Base-by-base conservation (phyloP, 164 flowering plant species). In the Pachysandra terminalis region DNA sequence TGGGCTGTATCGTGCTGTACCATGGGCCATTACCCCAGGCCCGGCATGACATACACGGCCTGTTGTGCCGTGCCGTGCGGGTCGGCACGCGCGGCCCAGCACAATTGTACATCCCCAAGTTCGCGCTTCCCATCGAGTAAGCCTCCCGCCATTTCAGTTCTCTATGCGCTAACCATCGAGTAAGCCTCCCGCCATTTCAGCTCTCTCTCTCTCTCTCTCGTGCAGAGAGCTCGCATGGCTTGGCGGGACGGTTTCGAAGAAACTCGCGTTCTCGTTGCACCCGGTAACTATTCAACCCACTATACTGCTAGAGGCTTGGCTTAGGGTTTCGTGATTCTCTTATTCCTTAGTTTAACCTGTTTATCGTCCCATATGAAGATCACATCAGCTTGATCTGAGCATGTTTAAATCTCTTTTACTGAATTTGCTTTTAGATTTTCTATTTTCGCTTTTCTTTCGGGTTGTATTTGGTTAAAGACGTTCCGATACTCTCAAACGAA, bases 221-320 rank as follows among this genome's bases (percentile, higher is more conserved):
- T 1, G 51, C 10, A 2, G 14, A 10, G 40, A 6, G 19, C 35
- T 35, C 49, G 5, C 35, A 84, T 82, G 88, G 79, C 74, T 65
- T 84, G 86, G 91, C 81, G 77, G 78, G 82, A 83, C 61, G 83
- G 82, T n/a, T 71, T 70, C 28, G 77, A 78, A 27, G 86, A 85
- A 77, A 68, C 79, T 49, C 83, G 91, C 16, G 66, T 87, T 60
- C 83, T 87, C 54, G 71, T 87, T 65, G 85, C 91, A 17, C 81
- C 82, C 21, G 85, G 87, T 84, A 74, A 55, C 15, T 56, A 17
- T 59, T 64, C 41, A 3, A 13, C 40, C 28, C 16, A 5, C 41
- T 68, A 32, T 32, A 32, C 37, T 7, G 3, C 37, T 32, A n/a
- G n/a, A n/a, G n/a, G n/a, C n/a, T n/a, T n/a, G 45, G 45, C 10